Conservation (phyloP, 2,329 filamentous ascomycete species). For the Xylariaceae sp. region DNA sequence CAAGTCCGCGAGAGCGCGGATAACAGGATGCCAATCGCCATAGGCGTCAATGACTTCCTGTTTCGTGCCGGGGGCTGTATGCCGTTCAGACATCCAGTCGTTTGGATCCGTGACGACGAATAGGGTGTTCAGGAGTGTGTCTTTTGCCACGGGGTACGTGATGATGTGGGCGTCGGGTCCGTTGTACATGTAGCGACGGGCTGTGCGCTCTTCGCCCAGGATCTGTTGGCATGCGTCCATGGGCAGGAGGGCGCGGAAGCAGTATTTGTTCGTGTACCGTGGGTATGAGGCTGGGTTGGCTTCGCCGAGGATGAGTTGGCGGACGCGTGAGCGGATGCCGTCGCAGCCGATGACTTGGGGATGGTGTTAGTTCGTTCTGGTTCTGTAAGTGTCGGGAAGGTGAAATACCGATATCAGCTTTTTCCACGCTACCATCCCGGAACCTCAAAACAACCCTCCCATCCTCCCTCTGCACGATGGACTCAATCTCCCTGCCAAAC, state of each 20-base stretch:
- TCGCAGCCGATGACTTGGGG: conserved; percentile 53
- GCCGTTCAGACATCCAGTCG: conserved; percentile 33
- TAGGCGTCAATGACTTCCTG: conserved; percentile 39
- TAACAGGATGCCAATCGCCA: conserved; percentile 37
- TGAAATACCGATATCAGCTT: conserved; percentile 30
- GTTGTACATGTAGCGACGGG: conserved; percentile 50
- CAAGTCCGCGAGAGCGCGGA: conserved; percentile 36
- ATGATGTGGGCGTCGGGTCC: conserved; percentile 54
- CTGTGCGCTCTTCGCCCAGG: conserved; percentile 45
- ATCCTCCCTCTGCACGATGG: conserved; percentile 27
- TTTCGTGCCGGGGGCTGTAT: conserved; percentile 35
- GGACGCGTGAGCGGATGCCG: conserved; percentile 55
- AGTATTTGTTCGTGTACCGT: conserved; percentile 53
- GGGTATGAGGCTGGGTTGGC: conserved; percentile 41
- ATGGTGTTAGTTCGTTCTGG: conserved; percentile 3
- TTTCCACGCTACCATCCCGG: conserved; percentile 29
- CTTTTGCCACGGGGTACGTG: conserved; percentile 56
- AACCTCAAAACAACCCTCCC: conserved; percentile 29
- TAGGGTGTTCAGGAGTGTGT: conserved; percentile 52
- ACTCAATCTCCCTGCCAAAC: conserved; percentile 34
- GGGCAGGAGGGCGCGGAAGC: conserved; percentile 57
- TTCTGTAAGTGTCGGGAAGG: too few relatives aligned
- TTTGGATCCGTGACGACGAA: conserved; percentile 39
- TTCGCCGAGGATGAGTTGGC: conserved; percentile 47
- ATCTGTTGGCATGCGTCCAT: conserved; percentile 47